phyloP scores from a whole-genome alignment of 768 basidiomycete species.

The Boletus rex-veris region DNA sequence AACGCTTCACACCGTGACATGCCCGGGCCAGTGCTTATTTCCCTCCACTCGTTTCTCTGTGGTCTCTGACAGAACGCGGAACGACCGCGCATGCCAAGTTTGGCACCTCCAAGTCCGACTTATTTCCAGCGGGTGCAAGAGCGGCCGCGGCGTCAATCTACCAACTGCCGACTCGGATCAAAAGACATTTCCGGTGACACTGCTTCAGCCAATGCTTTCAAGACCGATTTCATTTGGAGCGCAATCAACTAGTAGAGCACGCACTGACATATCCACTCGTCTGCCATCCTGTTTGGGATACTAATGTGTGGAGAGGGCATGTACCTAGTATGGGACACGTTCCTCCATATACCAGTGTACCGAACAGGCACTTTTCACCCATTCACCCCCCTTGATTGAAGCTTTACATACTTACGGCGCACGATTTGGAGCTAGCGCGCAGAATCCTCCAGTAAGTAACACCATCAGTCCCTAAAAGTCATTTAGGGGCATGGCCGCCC shows the following conservation, averaged over 20 bases:
- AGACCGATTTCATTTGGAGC: slow-evolving; percentile 1
- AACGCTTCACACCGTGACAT: neutral
- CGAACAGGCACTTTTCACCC: neutral
- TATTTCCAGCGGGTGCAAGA: slow-evolving; percentile 1
- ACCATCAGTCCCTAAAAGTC: neutral
- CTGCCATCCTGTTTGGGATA: neutral
- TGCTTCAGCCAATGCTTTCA: neutral
- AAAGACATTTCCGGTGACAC: slow-evolving; percentile 1
- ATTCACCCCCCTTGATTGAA: neutral
- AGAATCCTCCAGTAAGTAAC: too few relatives aligned
- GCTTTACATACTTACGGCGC: neutral
- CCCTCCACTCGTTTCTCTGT: neutral
- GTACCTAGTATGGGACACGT: neutral
- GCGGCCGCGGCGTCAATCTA: slow-evolving; percentile 4
- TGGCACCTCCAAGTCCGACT: neutral
- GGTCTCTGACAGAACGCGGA: neutral
- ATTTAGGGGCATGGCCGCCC: neutral
- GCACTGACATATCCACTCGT: neutral
- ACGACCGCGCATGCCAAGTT: neutral
- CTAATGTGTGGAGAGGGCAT: too few relatives aligned
- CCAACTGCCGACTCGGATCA: slow-evolving; percentile 12
- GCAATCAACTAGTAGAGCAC: neutral
- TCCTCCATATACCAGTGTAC: neutral
- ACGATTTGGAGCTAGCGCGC: neutral
- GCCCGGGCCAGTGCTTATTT: neutral